Base-by-base conservation (phyloP, 2,329 filamentous ascomycete genomes). In the Monilinia laxa region DNA sequence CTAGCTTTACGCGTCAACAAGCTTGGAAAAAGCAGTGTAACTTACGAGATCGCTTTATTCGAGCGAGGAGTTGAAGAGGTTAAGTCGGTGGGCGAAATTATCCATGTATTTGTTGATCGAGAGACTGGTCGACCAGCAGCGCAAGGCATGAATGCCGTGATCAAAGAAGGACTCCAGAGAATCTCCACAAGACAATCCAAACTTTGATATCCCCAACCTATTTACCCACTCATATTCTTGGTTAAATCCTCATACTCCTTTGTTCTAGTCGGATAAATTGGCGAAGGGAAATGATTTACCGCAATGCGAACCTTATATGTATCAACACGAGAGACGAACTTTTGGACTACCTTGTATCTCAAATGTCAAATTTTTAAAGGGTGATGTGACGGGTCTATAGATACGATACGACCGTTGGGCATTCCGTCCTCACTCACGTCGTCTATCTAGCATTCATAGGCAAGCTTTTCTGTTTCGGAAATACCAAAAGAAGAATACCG, bases 21-120 rank as follows among this genome's bases (percentile, higher is more conserved):
- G 77, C 83, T 98, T 10, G 93, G 93, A 4, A 90, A 87, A 72
- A 92, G 91, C 35, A 97, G 92, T 74, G 93, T 96, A 11, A 91
- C 87, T 16, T 98, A 97, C 75, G 94, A 98, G 76, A 86, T 96
- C 67, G 95, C 88, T 0, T 83, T 98, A 1, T 98, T 97, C 74
- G 88, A 92, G 75, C 83, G 85, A 68, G 91, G 89, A 0, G 80
- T 88, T 2, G 87, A 91, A 1, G 81, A 84, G 25, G 91, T 95
- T 12, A 92, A 90, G 75, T 92, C 92, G 14, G 92, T 97, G 0
- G 93, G 93, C 1, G 90, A 90, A 72, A 93, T 95, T 75, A 84
- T 92, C 18, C 93, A 97, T 76, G 92, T 97, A 14, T 96, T 94
- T 79, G 90, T 96, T n/a, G 87, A 93, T 68, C 84, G 91, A 62